A percentile compares a stretch with the other conserved stretches of the same genome.
These are phyloP conservation scores for Scytalidium sp. DNA, from an alignment of 2,329 filamentous ascomycete species.

Conservation along the genomic window DNA sequence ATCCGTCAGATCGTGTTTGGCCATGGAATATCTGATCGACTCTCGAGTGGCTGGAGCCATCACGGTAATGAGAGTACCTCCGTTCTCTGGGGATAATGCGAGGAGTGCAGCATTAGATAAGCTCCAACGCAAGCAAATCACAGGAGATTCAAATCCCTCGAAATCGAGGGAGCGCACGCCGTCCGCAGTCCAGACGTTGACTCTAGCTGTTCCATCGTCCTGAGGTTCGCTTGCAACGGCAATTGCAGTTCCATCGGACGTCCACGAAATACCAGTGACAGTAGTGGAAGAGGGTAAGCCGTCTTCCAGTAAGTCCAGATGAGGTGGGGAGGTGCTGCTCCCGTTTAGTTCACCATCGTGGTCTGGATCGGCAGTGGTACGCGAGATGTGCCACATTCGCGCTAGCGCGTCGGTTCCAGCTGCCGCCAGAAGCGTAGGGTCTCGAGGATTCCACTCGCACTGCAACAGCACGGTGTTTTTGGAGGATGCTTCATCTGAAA, in stretches of 20 bases:
- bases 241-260: constrained; percentile 51
- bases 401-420: constrained; percentile 69
- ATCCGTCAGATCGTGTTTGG: constrained; percentile 46
- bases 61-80: constrained; percentile 53
- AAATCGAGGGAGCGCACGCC: constrained; percentile 51
- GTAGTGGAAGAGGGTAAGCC: constrained; percentile 49
- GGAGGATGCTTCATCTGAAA: constrained; percentile 36
- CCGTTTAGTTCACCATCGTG: constrained; percentile 24
- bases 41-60: constrained; percentile 30
- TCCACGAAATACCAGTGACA: constrained; percentile 60
- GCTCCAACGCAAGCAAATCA: constrained; percentile 62
- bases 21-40: constrained; percentile 42
- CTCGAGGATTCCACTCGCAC: constrained; percentile 66
- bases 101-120: constrained; percentile 52
- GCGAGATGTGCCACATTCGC: constrained; percentile 63
- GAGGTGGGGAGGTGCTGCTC: constrained; percentile 28
- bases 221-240: constrained; percentile 54
- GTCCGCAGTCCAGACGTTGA: constrained; percentile 55
- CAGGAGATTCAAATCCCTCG: constrained; percentile 56
- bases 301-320: constrained; percentile 49
- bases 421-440: constrained; percentile 64
- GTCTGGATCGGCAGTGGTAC: constrained; percentile 42
- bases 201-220: constrained; percentile 43
- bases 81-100: constrained; percentile 51
- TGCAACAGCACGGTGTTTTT: constrained; percentile 61